These are phyloP conservation scores for Fusarium chlamydosporum DNA, from an alignment of 2,329 filamentous ascomycete genomes.

Conservation along the genomic window DNA sequence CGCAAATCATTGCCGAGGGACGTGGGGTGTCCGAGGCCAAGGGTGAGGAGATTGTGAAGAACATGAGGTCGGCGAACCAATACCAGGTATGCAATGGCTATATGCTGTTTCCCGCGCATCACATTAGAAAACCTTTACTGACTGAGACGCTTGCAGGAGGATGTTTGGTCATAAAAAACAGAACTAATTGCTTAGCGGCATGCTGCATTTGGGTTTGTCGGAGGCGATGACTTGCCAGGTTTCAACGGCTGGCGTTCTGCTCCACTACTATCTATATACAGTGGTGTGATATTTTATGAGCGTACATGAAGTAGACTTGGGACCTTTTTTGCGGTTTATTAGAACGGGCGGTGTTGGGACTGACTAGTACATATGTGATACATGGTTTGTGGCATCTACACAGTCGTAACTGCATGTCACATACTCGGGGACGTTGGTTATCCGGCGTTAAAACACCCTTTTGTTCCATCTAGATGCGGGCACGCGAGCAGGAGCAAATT, in stretches of 20 bases:
- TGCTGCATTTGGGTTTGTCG: conserved; percentile 43
- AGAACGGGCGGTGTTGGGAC: conserved; percentile 39
- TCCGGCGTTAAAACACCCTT: conserved; percentile 3
- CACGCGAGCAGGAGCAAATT: conserved; percentile 15
- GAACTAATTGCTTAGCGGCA: conserved; percentile 18
- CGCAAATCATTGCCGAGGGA: conserved; percentile 87
- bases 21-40: conserved; percentile 86
- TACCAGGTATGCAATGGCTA: conserved; percentile 79
- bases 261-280: conserved; percentile 28
- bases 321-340: conserved; percentile 39
- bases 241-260: conserved; percentile 44
- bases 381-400: conserved; percentile 39
- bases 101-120: conserved; percentile 8
- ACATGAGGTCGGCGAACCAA: conserved; percentile 93
- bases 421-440: conserved; percentile 18
- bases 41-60: conserved; percentile 96
- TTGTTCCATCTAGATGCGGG: background rate
- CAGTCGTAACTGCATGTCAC: conserved; percentile 38
- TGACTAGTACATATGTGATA: conserved; percentile 29
- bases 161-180: conserved; percentile 74
- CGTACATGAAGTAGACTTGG: conserved; percentile 46
- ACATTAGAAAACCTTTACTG: conserved; percentile 24
- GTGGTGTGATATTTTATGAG: conserved; percentile 42
- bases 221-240: conserved; percentile 44
- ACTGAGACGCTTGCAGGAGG: conserved; percentile 66